Evolutionary conservation across 108 stramenopile species (phyloP), one percentile per base, ranked within the genome.

Genomic region (Pseudonitzschia multistriata): DNA sequence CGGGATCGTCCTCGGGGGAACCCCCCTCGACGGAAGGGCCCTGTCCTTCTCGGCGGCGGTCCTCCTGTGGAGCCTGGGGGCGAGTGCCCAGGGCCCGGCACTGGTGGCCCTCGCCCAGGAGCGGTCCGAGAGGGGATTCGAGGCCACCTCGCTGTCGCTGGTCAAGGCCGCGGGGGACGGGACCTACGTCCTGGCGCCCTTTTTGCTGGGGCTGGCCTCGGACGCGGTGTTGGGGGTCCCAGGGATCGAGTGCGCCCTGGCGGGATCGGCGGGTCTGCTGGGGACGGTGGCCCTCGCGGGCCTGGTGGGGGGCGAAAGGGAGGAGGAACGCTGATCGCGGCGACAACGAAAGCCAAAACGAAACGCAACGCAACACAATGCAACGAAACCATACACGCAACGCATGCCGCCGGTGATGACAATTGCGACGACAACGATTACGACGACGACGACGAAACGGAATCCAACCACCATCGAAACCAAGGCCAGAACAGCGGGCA

Each of bases 111-210:
- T 85, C 36, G 83, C 84, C 19, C 89, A 90, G 68, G 74, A 87
- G 56, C 52, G 79, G 34, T 86, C 86, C 3, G 83, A 82, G 28
- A n/a, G 30, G 22, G 81, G 86, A 1, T 37, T 71, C 14, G 85
- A 88, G 67, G 87, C 90, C 1, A 87, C 83, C 19, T 79, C 85
- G 7, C 42, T 91, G 70, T 87, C 87, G 2, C 67, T 91, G 63
- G 85, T 87, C 10, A 55, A 84, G 42, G 90, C 90, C 5, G 61
- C 74, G 19, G 90, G 90, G 14, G 90, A 91, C 69, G 85, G 78
- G 29, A 85, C 86, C 11, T 91, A 91, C 66, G 81, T 91, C 28
- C n/a, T 87, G 28, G 90, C 84, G 5, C 90, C 90, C 13, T 76
- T 87, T 37, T 19, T 86, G 21, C 74, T 91, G 36, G 90, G 90